Base-by-base conservation (phyloP, 179 eudicot genomes). In the Drosera spatulata region DNA sequence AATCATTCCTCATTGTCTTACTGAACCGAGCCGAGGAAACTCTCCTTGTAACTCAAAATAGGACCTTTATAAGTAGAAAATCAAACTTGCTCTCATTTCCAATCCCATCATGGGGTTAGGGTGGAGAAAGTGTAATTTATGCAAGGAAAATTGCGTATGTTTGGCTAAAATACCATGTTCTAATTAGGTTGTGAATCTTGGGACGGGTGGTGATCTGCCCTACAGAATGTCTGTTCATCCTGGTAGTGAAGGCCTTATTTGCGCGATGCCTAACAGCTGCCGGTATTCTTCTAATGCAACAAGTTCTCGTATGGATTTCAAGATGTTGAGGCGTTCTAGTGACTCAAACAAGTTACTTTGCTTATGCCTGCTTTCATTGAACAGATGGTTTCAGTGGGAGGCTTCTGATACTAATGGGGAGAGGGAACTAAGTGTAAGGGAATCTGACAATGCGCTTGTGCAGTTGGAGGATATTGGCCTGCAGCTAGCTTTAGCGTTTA, bases 221-320 rank as follows among this genome's bases (percentile, higher is more conserved):
- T 93, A 93, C 65, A 73, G 99, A 71, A 89, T 93, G 82, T 86
- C 95, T 37, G 88, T 89, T 66, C 96, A 93, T 72, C 99, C 99
- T 42, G 73, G 73, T 41, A 93, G 90, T 56, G 99, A 93, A 39
- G 93, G 95, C 56, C 39, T 89, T 15, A 77, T 93, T 41, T 86
- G 95, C 65, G 73, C 95, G 38, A 75, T 89, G 56, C 84, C 85
- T 3, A 69, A 72, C 7, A 75, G 71, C 70, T 93, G 95, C 95
- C 73, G 90, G 99, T 93, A 75, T 63, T n/a, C 53, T 50, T n/a
- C n/a, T 4, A 7, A 50, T 15, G 13, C 13, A n/a, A 50, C 5
- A 11, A 50, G n/a, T 8, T 8, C n/a, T 50, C 5, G 2, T 50
- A 10, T 50, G 13, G 13, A n/a, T 11, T 7, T 4, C 13, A 50